These are phyloP conservation scores for Middelhovenomyces tepae DNA, from an alignment of 805 yeast genomes.

Conservation along the genomic window DNA sequence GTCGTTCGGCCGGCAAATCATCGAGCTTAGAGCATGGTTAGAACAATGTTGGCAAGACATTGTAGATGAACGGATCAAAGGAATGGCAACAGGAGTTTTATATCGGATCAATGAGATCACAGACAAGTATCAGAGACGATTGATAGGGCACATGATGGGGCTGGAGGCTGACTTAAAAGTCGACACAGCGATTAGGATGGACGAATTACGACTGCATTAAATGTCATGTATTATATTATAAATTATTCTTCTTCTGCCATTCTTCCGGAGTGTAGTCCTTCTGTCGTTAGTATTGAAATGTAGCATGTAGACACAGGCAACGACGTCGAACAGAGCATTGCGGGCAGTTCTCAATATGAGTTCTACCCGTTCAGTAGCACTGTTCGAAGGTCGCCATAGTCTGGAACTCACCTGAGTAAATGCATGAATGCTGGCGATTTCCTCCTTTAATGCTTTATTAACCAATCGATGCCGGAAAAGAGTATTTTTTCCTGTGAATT, in stretches of 20 bases:
- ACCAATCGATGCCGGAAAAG: slow-evolving; percentile 81
- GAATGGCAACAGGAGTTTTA: slow-evolving; percentile 27
- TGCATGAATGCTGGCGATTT: slow-evolving; percentile 83
- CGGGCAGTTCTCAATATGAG: neutral
- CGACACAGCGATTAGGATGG: too few species aligned
- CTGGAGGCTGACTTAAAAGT: slow-evolving; percentile 11
- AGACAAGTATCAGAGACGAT: slow-evolving; percentile 18
- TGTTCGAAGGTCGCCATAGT: slow-evolving; percentile 5
- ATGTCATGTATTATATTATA: too few species aligned
- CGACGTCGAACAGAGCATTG: slow-evolving; percentile 1
- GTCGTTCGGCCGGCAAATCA: slow-evolving; percentile 22
- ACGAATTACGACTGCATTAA: too few species aligned
- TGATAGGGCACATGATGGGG: slow-evolving; percentile 13
- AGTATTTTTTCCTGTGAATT: slow-evolving; percentile 74
- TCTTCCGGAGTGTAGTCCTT: slow-evolving; percentile 69
- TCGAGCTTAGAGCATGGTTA: slow-evolving; percentile 24
- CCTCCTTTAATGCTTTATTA: slow-evolving; percentile 70
- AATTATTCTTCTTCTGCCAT: slow-evolving; percentile 49
- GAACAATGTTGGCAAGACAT: slow-evolving; percentile 24
- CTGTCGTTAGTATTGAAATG: slow-evolving; percentile 10
- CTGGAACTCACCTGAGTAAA: slow-evolving; percentile 88
- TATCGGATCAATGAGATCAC: slow-evolving; percentile 20
- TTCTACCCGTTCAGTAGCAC: slow-evolving; percentile 1
- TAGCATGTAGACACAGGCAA: neutral
- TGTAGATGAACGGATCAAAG: slow-evolving; percentile 20